Evolutionary conservation across 2,329 filamentous ascomycete species (phyloP).

Genomic region (Coniochaeta sp.): DNA sequence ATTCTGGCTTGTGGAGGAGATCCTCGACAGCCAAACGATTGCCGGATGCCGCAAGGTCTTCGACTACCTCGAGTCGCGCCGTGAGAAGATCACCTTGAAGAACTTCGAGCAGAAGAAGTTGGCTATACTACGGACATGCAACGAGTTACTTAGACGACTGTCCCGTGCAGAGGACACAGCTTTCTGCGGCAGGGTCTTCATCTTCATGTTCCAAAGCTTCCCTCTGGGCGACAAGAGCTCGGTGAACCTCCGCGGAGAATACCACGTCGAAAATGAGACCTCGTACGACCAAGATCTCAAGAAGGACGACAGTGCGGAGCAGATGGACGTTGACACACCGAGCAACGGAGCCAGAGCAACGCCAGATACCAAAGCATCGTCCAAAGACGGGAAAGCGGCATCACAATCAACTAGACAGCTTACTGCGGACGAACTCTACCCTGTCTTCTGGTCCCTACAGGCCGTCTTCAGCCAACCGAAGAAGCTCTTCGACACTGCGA

Average conservation of each 20-base stretch:
- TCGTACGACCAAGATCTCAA: slow-evolving; percentile 59
- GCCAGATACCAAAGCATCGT: slow-evolving; percentile 22
- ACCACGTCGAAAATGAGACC: slow-evolving; percentile 91
- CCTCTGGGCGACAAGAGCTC: slow-evolving; percentile 95
- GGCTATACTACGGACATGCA: slow-evolving; percentile 87
- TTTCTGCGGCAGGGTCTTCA: slow-evolving; percentile 95
- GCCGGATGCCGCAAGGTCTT: slow-evolving; percentile 86
- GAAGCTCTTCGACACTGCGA: slow-evolving; percentile 63
- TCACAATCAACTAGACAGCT: slow-evolving; percentile 35
- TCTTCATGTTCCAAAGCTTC: slow-evolving; percentile 97
- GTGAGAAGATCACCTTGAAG: slow-evolving; percentile 77
- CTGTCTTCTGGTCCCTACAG: slow-evolving; percentile 90
- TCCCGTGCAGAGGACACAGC: slow-evolving; percentile 96
- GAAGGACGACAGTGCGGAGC: slow-evolving; percentile 31
- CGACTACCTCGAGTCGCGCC: slow-evolving; percentile 87
- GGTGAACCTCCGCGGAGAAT: slow-evolving; percentile 92
- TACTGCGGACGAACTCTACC: slow-evolving; percentile 71
- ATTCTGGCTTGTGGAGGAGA: slow-evolving; percentile 88
- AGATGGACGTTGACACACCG: slow-evolving; percentile 61
- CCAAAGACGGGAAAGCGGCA: slow-evolving; percentile 38
- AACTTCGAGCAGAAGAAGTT: slow-evolving; percentile 79
- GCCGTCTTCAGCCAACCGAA: slow-evolving; percentile 87
- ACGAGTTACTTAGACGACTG: slow-evolving; percentile 84
- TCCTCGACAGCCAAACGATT: slow-evolving; percentile 93
- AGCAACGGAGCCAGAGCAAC: slow-evolving; percentile 26